phyloP scores from a whole-genome alignment of 306 rosid genomes.

The Cicer yamashitae region DNA sequence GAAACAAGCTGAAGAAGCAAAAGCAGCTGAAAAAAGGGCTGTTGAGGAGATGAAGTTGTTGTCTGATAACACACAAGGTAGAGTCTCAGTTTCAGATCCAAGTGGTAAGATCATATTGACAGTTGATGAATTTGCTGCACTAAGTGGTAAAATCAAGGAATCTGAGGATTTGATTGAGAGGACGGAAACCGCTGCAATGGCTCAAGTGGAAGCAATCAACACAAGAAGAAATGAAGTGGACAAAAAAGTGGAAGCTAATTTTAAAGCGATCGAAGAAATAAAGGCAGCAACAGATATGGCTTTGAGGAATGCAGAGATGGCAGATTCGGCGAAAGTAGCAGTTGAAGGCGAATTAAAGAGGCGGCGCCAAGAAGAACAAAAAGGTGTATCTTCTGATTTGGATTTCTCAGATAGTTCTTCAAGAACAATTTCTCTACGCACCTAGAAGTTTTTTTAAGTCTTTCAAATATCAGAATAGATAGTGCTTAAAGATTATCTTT shows the following conservation, averaged over 20 bases:
- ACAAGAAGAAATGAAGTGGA: conserved; percentile 59
- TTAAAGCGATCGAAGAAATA: conserved; percentile 81
- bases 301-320: conserved; percentile 75
- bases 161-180: conserved; percentile 65
- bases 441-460: conserved; percentile 7
- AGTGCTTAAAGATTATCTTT: neutral
- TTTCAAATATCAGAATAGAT: neutral
- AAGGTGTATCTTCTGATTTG: conserved; percentile 9
- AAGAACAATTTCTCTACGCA: conserved; percentile 36
- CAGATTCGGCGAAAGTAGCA: conserved; percentile 69
- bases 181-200: conserved; percentile 60
- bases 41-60: conserved; percentile 64
- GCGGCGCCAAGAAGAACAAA: conserved; percentile 68
- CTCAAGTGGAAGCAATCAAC: conserved; percentile 56
- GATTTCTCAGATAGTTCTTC: conserved; percentile 38
- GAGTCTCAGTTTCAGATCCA: conserved; percentile 41
- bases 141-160: conserved; percentile 66
- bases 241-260: conserved; percentile 67
- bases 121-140: conserved; percentile 58
- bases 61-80: conserved; percentile 44
- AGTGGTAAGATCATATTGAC: conserved; percentile 64
- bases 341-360: conserved; percentile 72
- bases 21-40: conserved; percentile 65
- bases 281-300: conserved; percentile 83
- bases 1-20: conserved; percentile 68